Percentiles rank a stretch among this genome's conserved stretches.
These are phyloP conservation scores for Erigeron philadelphicus DNA, from an alignment of 140 eudicot species.

Conservation along the genomic window DNA sequence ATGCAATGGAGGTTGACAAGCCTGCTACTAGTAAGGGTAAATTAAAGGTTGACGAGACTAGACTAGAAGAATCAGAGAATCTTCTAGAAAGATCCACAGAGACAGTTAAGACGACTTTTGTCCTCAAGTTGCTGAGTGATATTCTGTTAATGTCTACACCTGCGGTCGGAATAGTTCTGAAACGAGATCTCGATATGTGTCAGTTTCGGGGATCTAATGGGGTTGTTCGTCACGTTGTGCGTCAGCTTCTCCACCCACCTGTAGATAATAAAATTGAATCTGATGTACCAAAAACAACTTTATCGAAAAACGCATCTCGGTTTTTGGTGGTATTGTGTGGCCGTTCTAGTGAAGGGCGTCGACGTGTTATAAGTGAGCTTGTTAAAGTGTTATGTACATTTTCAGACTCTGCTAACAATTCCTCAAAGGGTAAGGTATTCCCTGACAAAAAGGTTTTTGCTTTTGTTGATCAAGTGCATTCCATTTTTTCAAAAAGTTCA, in stretches of 20 bases:
- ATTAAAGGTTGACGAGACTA: not conserved
- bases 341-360: slow-evolving; percentile 43
- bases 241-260: slow-evolving; percentile 45
- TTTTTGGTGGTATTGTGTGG: slow-evolving; percentile 81
- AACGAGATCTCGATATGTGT: slow-evolving; percentile 67
- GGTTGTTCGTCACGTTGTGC: slow-evolving; percentile 73
- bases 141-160: slow-evolving; percentile 72
- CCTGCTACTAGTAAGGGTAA: slow-evolving; percentile 12
- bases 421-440: slow-evolving; percentile 32
- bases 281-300: slow-evolving; percentile 60
- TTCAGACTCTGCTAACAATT: not conserved
- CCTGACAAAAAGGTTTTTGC: slow-evolving; percentile 68
- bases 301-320: slow-evolving; percentile 69
- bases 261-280: slow-evolving; percentile 2
- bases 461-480: slow-evolving; percentile 63
- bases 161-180: slow-evolving; percentile 61
- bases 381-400: slow-evolving; percentile 37
- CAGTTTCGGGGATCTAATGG: slow-evolving; percentile 34
- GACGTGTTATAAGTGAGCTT: slow-evolving; percentile 2
- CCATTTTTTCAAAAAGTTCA: slow-evolving; percentile 22
- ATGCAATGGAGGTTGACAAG: slow-evolving; percentile 7
- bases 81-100: slow-evolving; percentile 37
- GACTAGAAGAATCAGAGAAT: not conserved
- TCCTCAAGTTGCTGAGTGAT: slow-evolving; percentile 77
- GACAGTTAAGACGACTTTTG: slow-evolving; percentile 65